Conservation (phyloP, 2,329 filamentous ascomycete genomes). For the Penicillium sp. region DNA sequence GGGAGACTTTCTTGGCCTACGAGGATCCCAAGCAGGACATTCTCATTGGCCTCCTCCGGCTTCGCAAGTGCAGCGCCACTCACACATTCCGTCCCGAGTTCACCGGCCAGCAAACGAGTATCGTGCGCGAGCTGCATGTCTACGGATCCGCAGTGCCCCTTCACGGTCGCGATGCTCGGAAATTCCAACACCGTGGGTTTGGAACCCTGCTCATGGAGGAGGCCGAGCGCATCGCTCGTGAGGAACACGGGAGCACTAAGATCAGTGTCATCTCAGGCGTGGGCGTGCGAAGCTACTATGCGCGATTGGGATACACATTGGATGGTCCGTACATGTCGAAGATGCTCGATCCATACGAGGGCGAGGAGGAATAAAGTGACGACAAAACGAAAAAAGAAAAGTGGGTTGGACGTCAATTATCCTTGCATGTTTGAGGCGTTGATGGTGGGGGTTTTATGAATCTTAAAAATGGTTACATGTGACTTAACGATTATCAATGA, state of each 20-base stretch:
- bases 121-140: constrained; percentile 91
- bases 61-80: constrained; percentile 84
- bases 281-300: constrained; percentile 91
- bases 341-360: constrained; percentile 39
- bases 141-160: constrained; percentile 97
- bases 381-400: neutral
- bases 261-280: constrained; percentile 98
- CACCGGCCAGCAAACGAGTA: constrained; percentile 75
- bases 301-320: constrained; percentile 83
- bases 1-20: constrained; percentile 97
- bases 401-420: neutral
- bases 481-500: constrained; percentile 19
- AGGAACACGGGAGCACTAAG: constrained; percentile 90
- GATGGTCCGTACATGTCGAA: constrained; percentile 77
- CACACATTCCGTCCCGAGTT: constrained; percentile 91
- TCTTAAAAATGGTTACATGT: constrained; percentile 14
- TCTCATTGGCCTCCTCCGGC: constrained; percentile 77
- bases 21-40: constrained; percentile 99
- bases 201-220: constrained; percentile 97
- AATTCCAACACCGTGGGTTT: constrained; percentile 98
- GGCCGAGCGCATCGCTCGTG: constrained; percentile 86
- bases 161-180: constrained; percentile 87
- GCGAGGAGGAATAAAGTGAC: constrained; percentile 30
- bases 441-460: constrained; percentile 1
- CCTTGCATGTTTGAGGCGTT: constrained; percentile 20